These are phyloP conservation scores for Yamadazyma phyllophila DNA, from an alignment of 805 yeast species.

Conservation along the genomic window DNA sequence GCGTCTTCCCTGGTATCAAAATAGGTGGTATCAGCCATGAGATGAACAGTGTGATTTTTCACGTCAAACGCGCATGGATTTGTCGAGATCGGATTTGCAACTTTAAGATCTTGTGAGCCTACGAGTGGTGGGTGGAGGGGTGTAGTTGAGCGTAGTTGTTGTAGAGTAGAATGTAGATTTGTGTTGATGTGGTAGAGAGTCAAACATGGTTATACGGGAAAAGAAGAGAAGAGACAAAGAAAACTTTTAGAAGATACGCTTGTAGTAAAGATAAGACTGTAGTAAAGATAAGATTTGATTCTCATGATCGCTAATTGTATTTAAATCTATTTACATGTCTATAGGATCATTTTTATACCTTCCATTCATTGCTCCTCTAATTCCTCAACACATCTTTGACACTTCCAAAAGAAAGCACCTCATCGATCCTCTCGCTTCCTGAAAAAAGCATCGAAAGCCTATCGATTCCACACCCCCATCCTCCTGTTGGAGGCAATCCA, in stretches of 20 bases:
- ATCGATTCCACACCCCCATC: conserved; percentile 96
- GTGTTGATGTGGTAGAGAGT: too few relatives aligned
- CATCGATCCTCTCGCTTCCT: conserved; percentile 63
- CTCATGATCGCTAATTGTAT: not conserved
- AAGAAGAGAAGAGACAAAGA: too few relatives aligned
- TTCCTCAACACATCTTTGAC: conserved; percentile 68
- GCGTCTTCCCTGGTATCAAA: conserved; percentile 45
- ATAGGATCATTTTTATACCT: too few relatives aligned
- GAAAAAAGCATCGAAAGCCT: conserved; percentile 78
- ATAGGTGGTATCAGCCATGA: conserved; percentile 12
- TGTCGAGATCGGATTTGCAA: conserved; percentile 2
- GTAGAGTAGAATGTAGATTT: too few relatives aligned
- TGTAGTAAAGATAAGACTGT: too few relatives aligned
- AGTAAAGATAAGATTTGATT: too few relatives aligned
- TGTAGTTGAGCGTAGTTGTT: too few relatives aligned
- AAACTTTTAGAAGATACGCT: too few relatives aligned
- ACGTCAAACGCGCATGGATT: not conserved
- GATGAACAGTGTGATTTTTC: not conserved
- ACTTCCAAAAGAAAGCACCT: conserved; percentile 73
- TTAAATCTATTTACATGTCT: not conserved
- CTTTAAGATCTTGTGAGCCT: not conserved
- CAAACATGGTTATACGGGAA: too few relatives aligned
- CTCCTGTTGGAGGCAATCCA: conserved; percentile 98
- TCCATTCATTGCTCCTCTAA: too few relatives aligned
- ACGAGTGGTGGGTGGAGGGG: not conserved